Conservation (phyloP, 2,329 filamentous ascomycete species). For the Aspergillus awamori region DNA sequence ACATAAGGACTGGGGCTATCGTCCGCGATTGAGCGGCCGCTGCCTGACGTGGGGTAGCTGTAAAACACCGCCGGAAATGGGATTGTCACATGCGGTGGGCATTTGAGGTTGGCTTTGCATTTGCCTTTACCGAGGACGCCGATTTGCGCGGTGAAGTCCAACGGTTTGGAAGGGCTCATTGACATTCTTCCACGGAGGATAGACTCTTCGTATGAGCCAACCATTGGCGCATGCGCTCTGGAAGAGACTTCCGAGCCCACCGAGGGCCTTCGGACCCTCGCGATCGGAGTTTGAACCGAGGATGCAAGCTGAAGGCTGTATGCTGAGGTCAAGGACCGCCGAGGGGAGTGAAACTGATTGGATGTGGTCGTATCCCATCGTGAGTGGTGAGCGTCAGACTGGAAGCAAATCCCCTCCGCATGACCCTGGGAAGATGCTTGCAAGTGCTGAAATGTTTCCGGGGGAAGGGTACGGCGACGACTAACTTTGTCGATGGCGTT, state of each 20-base stretch:
- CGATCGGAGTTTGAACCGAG: slow-evolving; percentile 43
- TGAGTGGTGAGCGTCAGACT: slow-evolving; percentile 47
- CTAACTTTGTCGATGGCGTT: slow-evolving; percentile 52
- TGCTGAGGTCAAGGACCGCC: slow-evolving; percentile 71
- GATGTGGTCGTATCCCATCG: slow-evolving; percentile 65
- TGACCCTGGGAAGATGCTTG: slow-evolving; percentile 45
- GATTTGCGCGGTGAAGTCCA: slow-evolving; percentile 93
- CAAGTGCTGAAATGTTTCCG: slow-evolving; percentile 58
- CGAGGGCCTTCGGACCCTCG: slow-evolving; percentile 65
- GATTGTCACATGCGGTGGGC: slow-evolving; percentile 85
- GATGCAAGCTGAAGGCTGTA: slow-evolving; percentile 52
- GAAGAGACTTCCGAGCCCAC: slow-evolving; percentile 73
- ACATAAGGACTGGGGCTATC: slow-evolving; percentile 96
- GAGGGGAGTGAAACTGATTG: slow-evolving; percentile 77
- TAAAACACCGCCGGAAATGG: slow-evolving; percentile 96
- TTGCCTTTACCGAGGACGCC: slow-evolving; percentile 87
- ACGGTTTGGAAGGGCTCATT: slow-evolving; percentile 85
- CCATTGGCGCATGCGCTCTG: slow-evolving; percentile 89
- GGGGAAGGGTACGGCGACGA: slow-evolving; percentile 73
- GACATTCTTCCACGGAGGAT: slow-evolving; percentile 96
- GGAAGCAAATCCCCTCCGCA: slow-evolving; percentile 45
- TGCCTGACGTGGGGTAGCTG: slow-evolving; percentile 74
- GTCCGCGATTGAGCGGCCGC: slow-evolving; percentile 66
- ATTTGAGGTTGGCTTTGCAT: slow-evolving; percentile 81
- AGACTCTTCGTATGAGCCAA: slow-evolving; percentile 96